Evolutionary conservation across 192 early-diverging fungal genomes (phyloP), one percentile per base, ranked within the genome.

Genomic region (Diversispora epigaea): DNA sequence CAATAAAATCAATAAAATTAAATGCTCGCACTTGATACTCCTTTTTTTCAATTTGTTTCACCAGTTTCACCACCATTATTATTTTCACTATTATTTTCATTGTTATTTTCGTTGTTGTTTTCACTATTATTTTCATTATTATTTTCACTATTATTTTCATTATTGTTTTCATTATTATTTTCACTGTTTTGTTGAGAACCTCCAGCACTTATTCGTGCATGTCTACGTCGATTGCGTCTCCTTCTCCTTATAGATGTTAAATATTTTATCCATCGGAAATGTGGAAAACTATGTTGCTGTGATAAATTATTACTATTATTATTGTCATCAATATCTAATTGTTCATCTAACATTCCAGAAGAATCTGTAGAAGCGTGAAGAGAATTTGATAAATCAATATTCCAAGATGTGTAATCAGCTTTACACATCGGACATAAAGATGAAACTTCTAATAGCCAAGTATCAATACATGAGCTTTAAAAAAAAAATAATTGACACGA

Each of bases 391-490:
- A 45, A 25, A 41, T 60, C 56, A 60, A 15, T 72, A 8, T 72
- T 58, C 70, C 70, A 72, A 21, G 70, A 52, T 12, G 70, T 72
- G 56, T 43, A 75, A 52, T 75, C 73, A 6, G 60, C 22, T 65
- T 75, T 75, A 22, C 73, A 75, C 73, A 75, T 75, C n/a, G 73
- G 73, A 75, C 73, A 75, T 54, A 63, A 41, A 5, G 73, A 22
- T 5, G 73, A 75, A 21, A 65, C 54, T 54, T 75, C 61, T 9
- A 75, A 19, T 41, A 75, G 63, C 73, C 73, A 75, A 39, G 73
- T 61, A 75, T 75, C 73, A 19, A 75, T 75, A 2, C 60, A 65
- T 19, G 47, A 9, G 19, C 60, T 63, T 49, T 70, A 21, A 22
- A 60, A 25, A 1, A 60, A 44, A 41, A 19, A 56, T 45, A 22